These are phyloP conservation scores for Garcia nutans DNA, from an alignment of 345 rosid genomes.

Conservation along the genomic window DNA sequence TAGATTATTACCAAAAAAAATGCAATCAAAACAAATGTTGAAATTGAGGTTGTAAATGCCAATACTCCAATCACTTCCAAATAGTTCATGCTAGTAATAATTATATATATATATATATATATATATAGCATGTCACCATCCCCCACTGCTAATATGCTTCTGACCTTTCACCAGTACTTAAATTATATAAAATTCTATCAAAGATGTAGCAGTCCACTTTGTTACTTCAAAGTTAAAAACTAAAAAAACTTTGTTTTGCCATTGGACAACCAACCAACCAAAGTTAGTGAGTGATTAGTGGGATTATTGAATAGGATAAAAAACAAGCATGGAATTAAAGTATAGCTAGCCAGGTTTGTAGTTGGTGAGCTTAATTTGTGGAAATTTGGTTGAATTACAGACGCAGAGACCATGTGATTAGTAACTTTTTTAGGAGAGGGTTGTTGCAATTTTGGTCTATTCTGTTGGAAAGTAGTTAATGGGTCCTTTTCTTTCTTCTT, in stretches of 20 bases:
- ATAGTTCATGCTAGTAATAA: neutral
- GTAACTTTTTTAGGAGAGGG: neutral
- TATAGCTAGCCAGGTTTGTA: no score
- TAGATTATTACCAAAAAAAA: neutral
- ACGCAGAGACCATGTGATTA: neutral
- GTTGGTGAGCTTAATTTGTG: no score
- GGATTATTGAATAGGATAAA: no score
- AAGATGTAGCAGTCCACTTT: neutral
- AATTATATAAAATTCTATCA: neutral
- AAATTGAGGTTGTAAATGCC: neutral
- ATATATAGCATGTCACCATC: neutral
- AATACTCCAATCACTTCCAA: neutral
- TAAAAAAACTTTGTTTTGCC: no score
- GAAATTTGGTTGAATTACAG: neutral
- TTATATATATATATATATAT: neutral
- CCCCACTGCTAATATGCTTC: neutral
- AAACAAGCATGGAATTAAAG: neutral
- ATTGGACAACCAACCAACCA: no score
- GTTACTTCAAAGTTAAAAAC: no score
- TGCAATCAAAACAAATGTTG: neutral
- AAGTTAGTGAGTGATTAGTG: no score
- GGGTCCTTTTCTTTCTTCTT: conserved; percentile 18
- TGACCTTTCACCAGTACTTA: neutral
- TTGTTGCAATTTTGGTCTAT: conserved; percentile 22
- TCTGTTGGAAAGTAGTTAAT: conserved; percentile 13